Evolutionary conservation across 2,329 filamentous ascomycete genomes (phyloP), one percentile per base, ranked within the genome.

Genomic region (Coleophoma eucalyptorum): DNA sequence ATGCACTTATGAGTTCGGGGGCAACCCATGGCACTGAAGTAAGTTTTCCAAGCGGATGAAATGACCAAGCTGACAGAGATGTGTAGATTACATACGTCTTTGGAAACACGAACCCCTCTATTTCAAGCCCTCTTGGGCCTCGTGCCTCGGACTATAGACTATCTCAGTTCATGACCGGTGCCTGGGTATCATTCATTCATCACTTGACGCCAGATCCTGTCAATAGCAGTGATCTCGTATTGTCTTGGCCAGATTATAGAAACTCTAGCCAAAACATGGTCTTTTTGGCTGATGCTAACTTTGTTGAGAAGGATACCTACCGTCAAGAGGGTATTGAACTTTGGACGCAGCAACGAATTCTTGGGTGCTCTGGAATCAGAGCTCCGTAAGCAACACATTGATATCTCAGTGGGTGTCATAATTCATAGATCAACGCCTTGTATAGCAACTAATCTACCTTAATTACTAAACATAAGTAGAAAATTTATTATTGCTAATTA

Each of bases 1-100:
- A 69, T 51, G 63, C 67, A 5, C 53, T 56, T 3, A 64, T 63
- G 18, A 65, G 68, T 55, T 65, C 67, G 10, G 71, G 70, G 2
- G 67, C 73, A 15, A 69, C 69, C 50, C 74, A 77, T 48, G 35
- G 37, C 11, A 33, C 18, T 15, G 46, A 46, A 26, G 43, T 46
- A 16, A 15, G 32, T 35, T 8, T 46, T 11, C 35, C 13, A 38
- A 38, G 13, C 13, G 15, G 2, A 15, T 38, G 13, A 38, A 38
- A 38, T 13, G 11, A 5, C n/a, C 32, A 16, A 16, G 11, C 31
- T 26, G 26, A 35, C n/a, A 46, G 6, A 5, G 10, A 26, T 26
- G 10, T 10, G 34, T 18, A 48, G 35, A 48, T 48, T 15, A 40
- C 34, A 13, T 40, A 40, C 19, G 47, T 57, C 26, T 55, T 57